Conservation (phyloP, 2,329 filamentous ascomycete species). For the Botryotinia globosa region DNA sequence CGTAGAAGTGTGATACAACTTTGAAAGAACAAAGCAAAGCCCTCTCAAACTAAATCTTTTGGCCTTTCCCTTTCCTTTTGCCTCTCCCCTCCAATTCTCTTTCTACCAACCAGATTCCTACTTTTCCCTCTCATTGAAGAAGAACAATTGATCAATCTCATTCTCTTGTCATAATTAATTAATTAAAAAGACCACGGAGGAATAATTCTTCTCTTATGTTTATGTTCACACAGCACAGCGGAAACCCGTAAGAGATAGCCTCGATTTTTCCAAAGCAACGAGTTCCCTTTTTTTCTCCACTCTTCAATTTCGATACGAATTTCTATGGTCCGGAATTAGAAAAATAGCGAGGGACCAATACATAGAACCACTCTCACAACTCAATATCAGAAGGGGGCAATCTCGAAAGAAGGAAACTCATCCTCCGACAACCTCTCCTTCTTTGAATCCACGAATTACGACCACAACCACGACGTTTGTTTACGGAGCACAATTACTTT, state of each 20-base stretch:
- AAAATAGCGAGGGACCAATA: slow-evolving; percentile 14
- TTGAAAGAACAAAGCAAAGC: slow-evolving; percentile 8
- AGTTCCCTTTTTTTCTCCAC: slow-evolving; percentile 12
- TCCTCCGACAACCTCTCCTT: background rate
- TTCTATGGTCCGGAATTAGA: slow-evolving; percentile 17
- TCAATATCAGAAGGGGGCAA: slow-evolving; percentile 17
- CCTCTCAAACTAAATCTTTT: background rate
- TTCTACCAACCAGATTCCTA: background rate
- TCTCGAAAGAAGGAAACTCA: background rate
- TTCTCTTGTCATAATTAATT: background rate
- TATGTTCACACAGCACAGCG: background rate
- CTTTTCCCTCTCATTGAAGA: background rate
- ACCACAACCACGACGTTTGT: slow-evolving; percentile 13
- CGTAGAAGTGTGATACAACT: background rate
- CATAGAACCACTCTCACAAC: background rate
- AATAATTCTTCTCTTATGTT: background rate
- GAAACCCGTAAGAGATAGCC: slow-evolving; percentile 1
- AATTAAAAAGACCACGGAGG: background rate
- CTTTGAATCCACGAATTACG: slow-evolving; percentile 7
- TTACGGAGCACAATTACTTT: slow-evolving; percentile 1
- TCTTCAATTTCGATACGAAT: slow-evolving; percentile 18
- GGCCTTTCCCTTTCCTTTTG: no score
- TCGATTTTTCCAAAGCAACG: slow-evolving; percentile 6
- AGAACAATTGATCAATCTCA: background rate
- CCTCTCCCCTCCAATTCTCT: background rate